Base-by-base conservation (phyloP, 441 rosid species). In the Pelargonium australe region DNA sequence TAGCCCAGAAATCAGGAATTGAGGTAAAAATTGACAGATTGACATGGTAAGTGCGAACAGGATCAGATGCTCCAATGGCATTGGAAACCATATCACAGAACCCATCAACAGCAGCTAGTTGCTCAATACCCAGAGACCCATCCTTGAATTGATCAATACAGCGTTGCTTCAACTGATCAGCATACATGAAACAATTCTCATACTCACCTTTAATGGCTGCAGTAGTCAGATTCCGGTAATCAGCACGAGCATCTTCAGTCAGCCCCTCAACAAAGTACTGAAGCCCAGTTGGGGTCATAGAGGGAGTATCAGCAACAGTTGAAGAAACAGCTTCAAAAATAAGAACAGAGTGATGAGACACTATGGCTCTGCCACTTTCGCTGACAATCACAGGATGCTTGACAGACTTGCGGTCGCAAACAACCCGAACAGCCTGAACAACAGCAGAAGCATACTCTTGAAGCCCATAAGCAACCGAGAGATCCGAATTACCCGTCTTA, bases 1-100 rank as follows among this genome's bases (percentile, higher is more conserved):
- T 95, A 4, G 95, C 94, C 99, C 99, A 95, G 75, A 86, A 88
- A 85, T 95, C 99, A 31, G 99, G 99, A 78, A 95, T 92, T 2
- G 99, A 95, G 47, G 99, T 91, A 77, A 95, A 95, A 51, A 95
- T 76, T 0, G 99, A 95, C 0, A 95, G 86, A 70, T 95, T 95
- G 19, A 89, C 89, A 70, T 92, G 85, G 78, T 90, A 95, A 41
- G 92, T 90, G 5, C 82, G 85, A 58, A 84, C 80, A 0, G 89
- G 79, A 64, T 90, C 89, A 0, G 86, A 76, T 3, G 76, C 82
- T n/a, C 90, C 93, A 8, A 89, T 78, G 19, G 76, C 86, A 25
- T 80, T 85, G 14, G 80, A 79, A 31, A 90, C 84, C 66, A 89
- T 70, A 12, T 92, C 99, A 61, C 96, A 95, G 10, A 95, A 76